Percentiles rank a stretch among this genome's conserved stretches.
Conservation (phyloP, 345 rosid genomes). For the Heritiera littoralis region DNA sequence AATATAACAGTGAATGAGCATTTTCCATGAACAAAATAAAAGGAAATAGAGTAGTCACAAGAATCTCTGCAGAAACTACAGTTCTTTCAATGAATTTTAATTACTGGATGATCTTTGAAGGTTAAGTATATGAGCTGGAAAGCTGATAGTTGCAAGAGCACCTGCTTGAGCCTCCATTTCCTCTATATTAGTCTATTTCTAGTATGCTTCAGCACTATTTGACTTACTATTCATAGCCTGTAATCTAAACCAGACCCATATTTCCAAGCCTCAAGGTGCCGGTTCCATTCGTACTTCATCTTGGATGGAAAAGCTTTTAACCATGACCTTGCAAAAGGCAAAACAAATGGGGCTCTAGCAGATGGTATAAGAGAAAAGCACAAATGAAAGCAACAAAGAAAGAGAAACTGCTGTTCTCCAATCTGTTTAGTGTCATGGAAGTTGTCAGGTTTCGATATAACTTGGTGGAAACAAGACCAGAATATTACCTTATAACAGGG, state of each 20-base stretch:
- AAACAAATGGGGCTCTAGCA: constrained; percentile 12
- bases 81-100: neutral
- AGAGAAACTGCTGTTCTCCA: neutral
- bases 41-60: neutral
- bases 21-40: neutral
- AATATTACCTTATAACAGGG: constrained; percentile 67
- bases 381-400: neutral
- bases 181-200: no score
- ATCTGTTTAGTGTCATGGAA: neutral
- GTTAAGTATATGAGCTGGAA: neutral
- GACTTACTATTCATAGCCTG: neutral
- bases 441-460: neutral
- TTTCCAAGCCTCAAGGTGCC: constrained; percentile 38
- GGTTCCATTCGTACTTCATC: constrained; percentile 65
- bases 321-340: constrained; percentile 47
- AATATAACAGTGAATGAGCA: neutral
- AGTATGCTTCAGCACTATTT: neutral
- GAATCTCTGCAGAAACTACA: neutral
- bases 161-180: no score
- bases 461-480: neutral
- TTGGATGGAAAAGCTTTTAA: constrained; percentile 51
- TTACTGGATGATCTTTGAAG: no score
- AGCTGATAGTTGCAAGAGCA: neutral
- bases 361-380: neutral
- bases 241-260: constrained; percentile 16